A percentile compares a stretch with the other conserved stretches of the same genome.
Conservation (phyloP, 148 eudicot genomes). For the Chenopodium formosanum region DNA sequence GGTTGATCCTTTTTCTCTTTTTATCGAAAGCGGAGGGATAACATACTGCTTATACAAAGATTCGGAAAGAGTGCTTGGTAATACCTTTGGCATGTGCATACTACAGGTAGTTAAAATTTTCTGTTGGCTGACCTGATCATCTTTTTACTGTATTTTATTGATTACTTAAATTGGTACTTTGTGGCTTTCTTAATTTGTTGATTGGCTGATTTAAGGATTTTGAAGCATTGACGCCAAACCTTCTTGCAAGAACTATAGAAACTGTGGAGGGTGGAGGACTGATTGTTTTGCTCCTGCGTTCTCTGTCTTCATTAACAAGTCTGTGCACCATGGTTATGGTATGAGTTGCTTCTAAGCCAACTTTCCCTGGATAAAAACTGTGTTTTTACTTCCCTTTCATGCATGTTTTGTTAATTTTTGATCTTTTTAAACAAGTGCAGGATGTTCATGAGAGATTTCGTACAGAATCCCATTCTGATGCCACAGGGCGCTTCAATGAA, state of each 20-base stretch:
- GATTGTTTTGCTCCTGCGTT: conserved; percentile 69
- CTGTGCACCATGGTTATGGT: conserved; percentile 98
- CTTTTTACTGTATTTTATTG: conserved; percentile 2
- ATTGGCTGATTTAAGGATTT: conserved; percentile 56
- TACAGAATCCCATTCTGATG: conserved; percentile 79
- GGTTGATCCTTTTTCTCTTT: conserved; percentile 74
- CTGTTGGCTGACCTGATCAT: conserved; percentile 1
- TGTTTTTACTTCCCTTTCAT: conserved; percentile 6
- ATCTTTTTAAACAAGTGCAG: conserved; percentile 34
- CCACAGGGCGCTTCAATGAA: conserved; percentile 90
- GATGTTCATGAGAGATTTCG: conserved; percentile 96
- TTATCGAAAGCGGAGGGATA: conserved; percentile 71
- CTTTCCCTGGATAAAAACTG: not conserved
- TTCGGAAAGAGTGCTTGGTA: conserved; percentile 89
- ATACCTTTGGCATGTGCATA: conserved; percentile 96
- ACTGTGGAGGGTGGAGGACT: conserved; percentile 99
- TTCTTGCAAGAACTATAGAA: conserved; percentile 91
- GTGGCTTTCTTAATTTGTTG: conserved; percentile 14
- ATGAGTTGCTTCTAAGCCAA: conserved; percentile 18
- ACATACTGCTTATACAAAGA: conserved; percentile 82
- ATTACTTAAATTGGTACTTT: conserved; percentile 7
- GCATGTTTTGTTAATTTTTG: conserved; percentile 11
- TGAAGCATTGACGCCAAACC: conserved; percentile 96
- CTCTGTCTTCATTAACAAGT: conserved; percentile 85
- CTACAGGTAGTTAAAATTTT: conserved; percentile 56